Base-by-base conservation (phyloP, 495 filamentous ascomycete genomes). In the Cairneyella variabilis region DNA sequence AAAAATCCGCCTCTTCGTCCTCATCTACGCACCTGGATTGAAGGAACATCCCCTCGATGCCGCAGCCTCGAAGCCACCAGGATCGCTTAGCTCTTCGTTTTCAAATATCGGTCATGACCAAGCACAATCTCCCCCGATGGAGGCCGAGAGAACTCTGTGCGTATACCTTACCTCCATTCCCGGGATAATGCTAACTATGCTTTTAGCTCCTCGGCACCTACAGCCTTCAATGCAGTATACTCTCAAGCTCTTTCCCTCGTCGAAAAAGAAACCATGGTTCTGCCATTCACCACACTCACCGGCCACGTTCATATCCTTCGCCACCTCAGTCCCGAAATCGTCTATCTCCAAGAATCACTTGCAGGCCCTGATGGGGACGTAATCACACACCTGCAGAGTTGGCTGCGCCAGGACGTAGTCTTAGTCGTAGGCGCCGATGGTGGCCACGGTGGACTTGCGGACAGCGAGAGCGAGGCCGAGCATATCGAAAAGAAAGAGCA, bases 1-100 rank as follows among this genome's bases (percentile, higher is more conserved):
- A 41, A 82, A 75, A 22, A 78, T 82, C 40, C 83, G 86, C 58
- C 75, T 96, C 27, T 93, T 95, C 56, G 75, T 96, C 45, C 77
- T 97, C 51, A 95, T 97, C 64, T 95, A 96, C 64, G 82, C 88
- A 11, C 91, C 91, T 0, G 78, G 76, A 25, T 73, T 95, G 51
- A 90, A 88, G 68, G 84, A 88, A 55, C 73, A 74, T 32, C 65
- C 71, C 16, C 66, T 75, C 34, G 77, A 72, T 41, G 72, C 77
- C 16, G 67, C 71, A 54, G 69, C 70, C 42, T 75, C 75, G 26
- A 67, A 73, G 43, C 71, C 74, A 45, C 75, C 80, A 32, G 64
- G 74, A 27, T 93, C 89, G 12, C 72, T 91, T 51, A 82, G 85
- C 53, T 95, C 90, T 8, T 95, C 91, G 0, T 95, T 90, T 66